Evolutionary conservation across 1,139 yeast genomes (phyloP), one percentile per base, ranked within the genome.

Genomic region (Candida glucosophila): DNA sequence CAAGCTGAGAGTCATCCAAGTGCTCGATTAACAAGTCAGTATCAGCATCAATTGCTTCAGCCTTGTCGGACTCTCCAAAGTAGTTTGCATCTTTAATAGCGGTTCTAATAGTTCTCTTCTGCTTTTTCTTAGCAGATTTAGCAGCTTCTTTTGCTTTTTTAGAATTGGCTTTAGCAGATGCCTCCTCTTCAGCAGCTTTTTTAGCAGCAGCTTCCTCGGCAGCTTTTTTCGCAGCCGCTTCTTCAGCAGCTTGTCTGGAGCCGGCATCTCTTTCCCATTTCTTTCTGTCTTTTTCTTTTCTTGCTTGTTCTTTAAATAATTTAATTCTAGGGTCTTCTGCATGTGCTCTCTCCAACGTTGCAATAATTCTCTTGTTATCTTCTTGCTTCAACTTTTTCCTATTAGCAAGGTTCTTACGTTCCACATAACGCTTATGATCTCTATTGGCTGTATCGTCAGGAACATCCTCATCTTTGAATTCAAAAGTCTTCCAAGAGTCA

Each of bases 221-320:
- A 41, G 83, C 93, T 58, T 77, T 77, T 45, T 78, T 81, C 47
- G 74, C 74, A 43, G 70, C 68, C 26, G 86, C 92, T 49, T 79
- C 92, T 53, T 77, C 90, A 32, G 95, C 95, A 36, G 90, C 97
- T 53, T 86, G 79, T 69, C 97, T 82, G 22, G 94, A 76, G 41
- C 95, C 97, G 29, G 97, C 95, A 56, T 88, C 98, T 57, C 79
- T 81, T 57, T 90, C 98, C 97, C 97, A 88, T 62, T 88, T 90
- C 71, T 71, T 77, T 58, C 77, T 77, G 51, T 83, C 98, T 70
- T 88, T 90, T 55, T 83, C 97, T 58, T 79, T 78, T 75, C 83
- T 85, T 56, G 90, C 97, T 32, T 76, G 82, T 39, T 90, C 95
- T 68, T 88, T 90, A 76, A 86, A 88, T 50, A 71, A 51, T 64